Evolutionary conservation across 2,329 filamentous ascomycete species (phyloP).

Genomic region (Penicillium brasilianum): DNA sequence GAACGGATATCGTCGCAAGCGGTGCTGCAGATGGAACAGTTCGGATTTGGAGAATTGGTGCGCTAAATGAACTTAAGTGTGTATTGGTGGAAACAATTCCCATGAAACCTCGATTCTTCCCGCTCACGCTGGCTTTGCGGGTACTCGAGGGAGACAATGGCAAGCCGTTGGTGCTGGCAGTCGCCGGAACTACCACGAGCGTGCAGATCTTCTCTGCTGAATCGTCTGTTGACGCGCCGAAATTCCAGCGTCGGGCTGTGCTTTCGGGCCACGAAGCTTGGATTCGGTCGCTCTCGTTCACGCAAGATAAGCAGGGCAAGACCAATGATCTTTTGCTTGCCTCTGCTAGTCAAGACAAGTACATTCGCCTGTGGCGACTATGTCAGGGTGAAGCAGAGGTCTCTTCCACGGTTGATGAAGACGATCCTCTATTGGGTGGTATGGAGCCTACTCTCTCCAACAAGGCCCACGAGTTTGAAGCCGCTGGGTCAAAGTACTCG

Average conservation of each 20-base stretch:
- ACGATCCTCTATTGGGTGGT: slow-evolving; percentile 43
- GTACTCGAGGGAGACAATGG: slow-evolving; percentile 60
- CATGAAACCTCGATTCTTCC: slow-evolving; percentile 79
- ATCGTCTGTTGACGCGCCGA: slow-evolving; percentile 41
- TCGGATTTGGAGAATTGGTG: slow-evolving; percentile 69
- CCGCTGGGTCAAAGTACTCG: slow-evolving; percentile 68
- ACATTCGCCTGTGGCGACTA: slow-evolving; percentile 90
- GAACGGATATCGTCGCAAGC: slow-evolving; percentile 58
- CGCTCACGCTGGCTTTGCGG: slow-evolving; percentile 74
- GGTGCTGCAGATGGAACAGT: slow-evolving; percentile 68
- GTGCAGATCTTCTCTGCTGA: slow-evolving; percentile 78
- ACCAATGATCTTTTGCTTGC: slow-evolving; percentile 77
- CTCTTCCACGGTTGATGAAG: slow-evolving; percentile 51
- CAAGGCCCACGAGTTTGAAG: slow-evolving; percentile 79
- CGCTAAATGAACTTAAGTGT: slow-evolving; percentile 41
- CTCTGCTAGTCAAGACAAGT: slow-evolving; percentile 96
- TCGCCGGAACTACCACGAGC: slow-evolving; percentile 81
- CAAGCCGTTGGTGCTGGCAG: slow-evolving; percentile 68
- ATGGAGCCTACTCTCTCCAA: slow-evolving; percentile 78
- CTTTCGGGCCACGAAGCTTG: slow-evolving; percentile 92
- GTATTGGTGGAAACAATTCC: slow-evolving; percentile 71
- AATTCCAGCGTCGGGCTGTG: slow-evolving; percentile 75
- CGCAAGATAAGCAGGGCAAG: slow-evolving; percentile 60
- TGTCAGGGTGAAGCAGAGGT: slow-evolving; percentile 68
- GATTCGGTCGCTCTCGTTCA: slow-evolving; percentile 85